Evolutionary conservation across 2,329 filamentous ascomycete genomes (phyloP).

Genomic region (Colletotrichum lupini): DNA sequence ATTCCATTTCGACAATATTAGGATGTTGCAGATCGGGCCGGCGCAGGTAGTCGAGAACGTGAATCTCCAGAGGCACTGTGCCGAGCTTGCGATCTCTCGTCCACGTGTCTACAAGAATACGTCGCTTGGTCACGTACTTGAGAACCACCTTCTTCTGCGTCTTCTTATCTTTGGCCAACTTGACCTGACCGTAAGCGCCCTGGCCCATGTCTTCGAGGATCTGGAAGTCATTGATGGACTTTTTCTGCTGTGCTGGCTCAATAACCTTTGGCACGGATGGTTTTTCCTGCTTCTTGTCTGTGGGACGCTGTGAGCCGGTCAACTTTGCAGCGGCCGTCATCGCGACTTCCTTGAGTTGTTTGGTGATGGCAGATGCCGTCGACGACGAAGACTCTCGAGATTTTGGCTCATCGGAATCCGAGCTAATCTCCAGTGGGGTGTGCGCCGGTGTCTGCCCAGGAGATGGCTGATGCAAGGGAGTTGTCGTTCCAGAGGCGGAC

Average conservation of each 20-base stretch:
- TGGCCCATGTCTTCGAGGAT: constrained; percentile 99
- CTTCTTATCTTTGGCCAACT: constrained; percentile 88
- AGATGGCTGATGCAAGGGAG: constrained; percentile 82
- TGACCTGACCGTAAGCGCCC: constrained; percentile 97
- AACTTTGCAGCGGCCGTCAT: constrained; percentile 65
- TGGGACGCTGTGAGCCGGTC: constrained; percentile 52
- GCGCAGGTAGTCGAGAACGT: constrained; percentile 93
- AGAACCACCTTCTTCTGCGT: constrained; percentile 87
- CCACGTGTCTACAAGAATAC: constrained; percentile 98
- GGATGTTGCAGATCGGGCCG: constrained; percentile 75
- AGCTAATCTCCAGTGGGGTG: constrained; percentile 66
- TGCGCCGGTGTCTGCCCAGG: constrained; percentile 76
- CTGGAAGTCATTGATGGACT: constrained; percentile 88
- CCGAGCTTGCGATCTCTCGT: constrained; percentile 92
- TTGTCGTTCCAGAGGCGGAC: constrained; percentile 70
- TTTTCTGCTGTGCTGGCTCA: constrained; percentile 67
- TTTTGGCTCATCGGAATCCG: constrained; percentile 62
- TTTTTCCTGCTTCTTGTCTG: constrained; percentile 48
- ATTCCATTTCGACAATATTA: constrained; percentile 79
- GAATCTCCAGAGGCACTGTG: constrained; percentile 95
- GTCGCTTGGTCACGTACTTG: constrained; percentile 97
- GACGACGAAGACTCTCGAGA: constrained; percentile 50
- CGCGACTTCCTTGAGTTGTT: constrained; percentile 68
- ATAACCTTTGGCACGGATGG: constrained; percentile 48
- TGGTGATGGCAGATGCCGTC: constrained; percentile 61